Evolutionary conservation across 2,329 filamentous ascomycete genomes (phyloP).

Genomic region (Fusarium oxysporum): DNA sequence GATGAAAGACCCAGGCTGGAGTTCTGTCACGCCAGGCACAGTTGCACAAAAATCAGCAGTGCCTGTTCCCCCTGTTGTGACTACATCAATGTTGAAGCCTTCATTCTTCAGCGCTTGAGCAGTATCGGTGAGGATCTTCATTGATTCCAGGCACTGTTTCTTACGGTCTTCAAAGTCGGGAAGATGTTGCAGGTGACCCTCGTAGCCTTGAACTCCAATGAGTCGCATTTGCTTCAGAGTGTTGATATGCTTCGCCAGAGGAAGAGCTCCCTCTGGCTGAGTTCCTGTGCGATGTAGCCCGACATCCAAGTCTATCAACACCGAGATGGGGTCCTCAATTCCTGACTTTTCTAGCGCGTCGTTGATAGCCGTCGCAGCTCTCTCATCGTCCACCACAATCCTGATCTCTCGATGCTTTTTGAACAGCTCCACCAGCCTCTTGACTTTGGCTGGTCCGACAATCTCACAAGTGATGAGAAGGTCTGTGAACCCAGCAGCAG

Average conservation of each 20-base stretch:
- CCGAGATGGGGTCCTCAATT: slow-evolving; percentile 2
- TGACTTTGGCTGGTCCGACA: slow-evolving; percentile 21
- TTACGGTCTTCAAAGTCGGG: slow-evolving; percentile 30
- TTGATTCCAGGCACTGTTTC: slow-evolving; percentile 21
- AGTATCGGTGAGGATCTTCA: slow-evolving; percentile 29
- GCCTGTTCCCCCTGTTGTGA: slow-evolving; percentile 36
- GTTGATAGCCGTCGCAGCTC: slow-evolving; percentile 23
- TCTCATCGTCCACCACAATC: slow-evolving; percentile 28
- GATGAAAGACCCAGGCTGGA: slow-evolving; percentile 66
- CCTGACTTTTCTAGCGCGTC: slow-evolving; percentile 7
- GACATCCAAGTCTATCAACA: slow-evolving; percentile 34
- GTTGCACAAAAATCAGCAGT: slow-evolving; percentile 60
- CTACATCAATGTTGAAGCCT: slow-evolving; percentile 18
- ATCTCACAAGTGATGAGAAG: slow-evolving; percentile 39
- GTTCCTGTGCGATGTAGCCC: slow-evolving; percentile 24
- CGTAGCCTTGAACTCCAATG: slow-evolving; percentile 36
- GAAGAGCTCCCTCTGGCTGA: not conserved
- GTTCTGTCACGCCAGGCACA: slow-evolving; percentile 63
- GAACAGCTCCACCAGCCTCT: slow-evolving; percentile 26
- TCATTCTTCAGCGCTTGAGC: not conserved
- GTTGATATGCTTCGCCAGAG: slow-evolving; percentile 15
- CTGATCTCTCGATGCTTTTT: slow-evolving; percentile 3
- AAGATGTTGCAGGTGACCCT: slow-evolving; percentile 34
- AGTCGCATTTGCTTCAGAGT: slow-evolving; percentile 10
- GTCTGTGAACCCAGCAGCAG: slow-evolving; percentile 29